phyloP scores from a whole-genome alignment of 1,284 basidiomycete genomes.

The Apiotrichum sp. region DNA sequence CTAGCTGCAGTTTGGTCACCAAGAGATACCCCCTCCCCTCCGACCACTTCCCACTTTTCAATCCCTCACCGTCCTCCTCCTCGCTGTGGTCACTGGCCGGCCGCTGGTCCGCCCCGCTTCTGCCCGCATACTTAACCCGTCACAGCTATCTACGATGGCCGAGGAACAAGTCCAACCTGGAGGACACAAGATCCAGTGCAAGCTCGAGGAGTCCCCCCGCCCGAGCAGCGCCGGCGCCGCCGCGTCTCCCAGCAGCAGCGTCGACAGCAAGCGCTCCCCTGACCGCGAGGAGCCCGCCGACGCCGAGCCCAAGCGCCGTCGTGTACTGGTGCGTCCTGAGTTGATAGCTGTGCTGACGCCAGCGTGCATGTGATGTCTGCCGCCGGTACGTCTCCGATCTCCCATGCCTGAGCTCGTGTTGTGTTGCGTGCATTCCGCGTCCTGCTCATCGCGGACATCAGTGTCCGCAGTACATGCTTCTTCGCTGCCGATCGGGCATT shows the following conservation, averaged over 20 bases:
- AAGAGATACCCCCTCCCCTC: no score
- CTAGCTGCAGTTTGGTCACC: no score
- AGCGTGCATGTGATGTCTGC: constrained; percentile 44
- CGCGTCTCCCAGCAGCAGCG: not conserved
- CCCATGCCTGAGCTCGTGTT: not conserved
- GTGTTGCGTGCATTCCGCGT: no score
- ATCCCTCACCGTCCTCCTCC: no score
- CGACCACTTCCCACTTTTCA: no score
- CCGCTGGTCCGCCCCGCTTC: constrained; percentile 1
- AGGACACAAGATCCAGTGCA: not conserved
- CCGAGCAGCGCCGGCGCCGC: not conserved
- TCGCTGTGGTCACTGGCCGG: not conserved
- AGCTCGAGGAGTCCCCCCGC: not conserved
- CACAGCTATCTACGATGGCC: not conserved
- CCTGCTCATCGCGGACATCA: no score
- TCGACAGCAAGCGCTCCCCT: not conserved
- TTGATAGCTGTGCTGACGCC: not conserved
- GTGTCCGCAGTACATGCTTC: no score
- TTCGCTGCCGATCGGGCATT: no score
- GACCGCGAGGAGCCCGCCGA: not conserved
- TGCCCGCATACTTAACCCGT: not conserved
- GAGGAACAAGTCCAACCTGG: not conserved
- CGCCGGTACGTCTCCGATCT: constrained; percentile 18
- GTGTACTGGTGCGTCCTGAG: not conserved
- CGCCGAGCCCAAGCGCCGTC: constrained; percentile 2